Base-by-base conservation (phyloP, 352 stramenopile species). In the Phytophthora pini region DNA sequence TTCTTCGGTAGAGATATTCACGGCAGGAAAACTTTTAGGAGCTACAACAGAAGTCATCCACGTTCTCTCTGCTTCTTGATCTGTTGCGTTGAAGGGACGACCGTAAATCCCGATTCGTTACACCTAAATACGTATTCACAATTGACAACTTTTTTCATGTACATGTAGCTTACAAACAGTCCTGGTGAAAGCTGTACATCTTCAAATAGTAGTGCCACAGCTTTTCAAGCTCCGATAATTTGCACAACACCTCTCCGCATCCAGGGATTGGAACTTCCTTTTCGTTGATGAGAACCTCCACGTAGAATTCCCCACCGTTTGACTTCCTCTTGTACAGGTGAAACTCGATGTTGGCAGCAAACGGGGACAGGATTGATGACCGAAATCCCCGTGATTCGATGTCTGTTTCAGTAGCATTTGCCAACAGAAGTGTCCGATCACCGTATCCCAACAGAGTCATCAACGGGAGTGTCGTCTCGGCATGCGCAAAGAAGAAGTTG, bases 271-370 rank as follows among this genome's bases (percentile, higher is more conserved):
- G 6, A 0, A 45, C 46, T 51, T 76, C 54, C 15, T 68, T 62
- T n/a, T 84, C 78, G 39, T 87, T 84, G 5, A 82, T 62, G 4
- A 87, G 61, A 29, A 87, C 57, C 31, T 84, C 67, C n/a, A 87
- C 76, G 20, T 72, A 72, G 32, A 73, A 58, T 10, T 70, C 60
- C 13, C 38, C 27, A 20, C 17, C 5, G 9, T 26, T 49, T 3
- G 46, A 39, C 32, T 73, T 80, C 0, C 31, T 53, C 2, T 56
- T 39, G 48, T 79, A 79, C 53, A 89, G 56, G 2, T 77, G 76
- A 32, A 87, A 81, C 22, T 81, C 71, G 15, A 89, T 40, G 39
- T 89, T 89, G 20, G 73, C 70, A 4, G 73, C 76, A 44, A 87
- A 83, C 12, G 77, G 80, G n/a, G 80, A 65, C 9, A 87, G 43